phyloP scores from a whole-genome alignment of 1,139 yeast species.

The Hansenula sp. region DNA sequence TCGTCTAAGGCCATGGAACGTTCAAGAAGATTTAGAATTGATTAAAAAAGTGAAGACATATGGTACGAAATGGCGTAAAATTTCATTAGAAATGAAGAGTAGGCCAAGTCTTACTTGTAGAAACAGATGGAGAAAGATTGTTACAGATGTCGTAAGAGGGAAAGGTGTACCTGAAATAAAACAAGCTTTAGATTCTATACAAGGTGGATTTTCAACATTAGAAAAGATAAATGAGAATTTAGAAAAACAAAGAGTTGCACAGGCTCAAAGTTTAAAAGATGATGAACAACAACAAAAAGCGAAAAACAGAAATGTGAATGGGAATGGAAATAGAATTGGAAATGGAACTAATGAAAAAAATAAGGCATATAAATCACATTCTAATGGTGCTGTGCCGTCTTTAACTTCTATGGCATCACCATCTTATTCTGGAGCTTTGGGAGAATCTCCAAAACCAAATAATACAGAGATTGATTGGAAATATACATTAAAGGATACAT shows the following conservation, averaged over 20 bases:
- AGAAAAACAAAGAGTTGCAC: slow-evolving; percentile 7
- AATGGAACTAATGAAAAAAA: background rate
- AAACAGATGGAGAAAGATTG: slow-evolving; percentile 86
- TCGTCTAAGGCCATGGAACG: slow-evolving; percentile 74
- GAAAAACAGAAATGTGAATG: background rate
- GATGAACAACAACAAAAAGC: slow-evolving; percentile 1
- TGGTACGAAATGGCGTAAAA: slow-evolving; percentile 93
- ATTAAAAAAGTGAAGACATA: slow-evolving; percentile 60
- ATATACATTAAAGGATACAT: slow-evolving; percentile 31
- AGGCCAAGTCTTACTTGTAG: slow-evolving; percentile 89
- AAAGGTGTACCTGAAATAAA: slow-evolving; percentile 27
- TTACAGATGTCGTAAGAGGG: slow-evolving; percentile 68
- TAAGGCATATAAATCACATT: background rate
- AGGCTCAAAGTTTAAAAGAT: background rate
- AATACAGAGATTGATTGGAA: slow-evolving; percentile 35
- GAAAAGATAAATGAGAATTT: slow-evolving; percentile 25
- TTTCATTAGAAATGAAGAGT: slow-evolving; percentile 66
- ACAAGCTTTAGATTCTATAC: slow-evolving; percentile 30
- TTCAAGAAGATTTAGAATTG: slow-evolving; percentile 69
- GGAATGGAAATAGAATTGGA: no score
- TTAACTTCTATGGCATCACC: slow-evolving; percentile 6
- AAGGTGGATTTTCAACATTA: slow-evolving; percentile 22
- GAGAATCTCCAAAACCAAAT: slow-evolving; percentile 17
- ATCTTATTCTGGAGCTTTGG: slow-evolving; percentile 3
- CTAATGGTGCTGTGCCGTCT: background rate